A percentile compares a stretch with the other conserved stretches of the same genome.
Evolutionary conservation across 2,329 filamentous ascomycete genomes (phyloP).

Genomic region (Emmonsiellopsis sp.): DNA sequence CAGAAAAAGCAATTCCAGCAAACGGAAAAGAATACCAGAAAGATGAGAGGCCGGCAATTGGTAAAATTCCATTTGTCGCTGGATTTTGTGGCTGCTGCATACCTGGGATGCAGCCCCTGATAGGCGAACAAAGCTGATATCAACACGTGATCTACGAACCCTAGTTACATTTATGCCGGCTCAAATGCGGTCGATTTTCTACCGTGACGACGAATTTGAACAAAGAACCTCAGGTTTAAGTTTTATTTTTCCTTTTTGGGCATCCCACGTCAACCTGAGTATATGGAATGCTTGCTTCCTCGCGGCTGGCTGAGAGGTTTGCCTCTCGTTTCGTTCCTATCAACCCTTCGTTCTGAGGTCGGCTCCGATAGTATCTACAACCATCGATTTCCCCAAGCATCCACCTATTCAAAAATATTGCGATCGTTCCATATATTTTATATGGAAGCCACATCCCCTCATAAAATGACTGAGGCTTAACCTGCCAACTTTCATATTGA

Average conservation of each 20-base stretch:
- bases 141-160: neutral
- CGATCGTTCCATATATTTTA: neutral
- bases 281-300: neutral
- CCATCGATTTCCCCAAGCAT: neutral
- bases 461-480: neutral
- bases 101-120: neutral
- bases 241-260: neutral
- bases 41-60: neutral
- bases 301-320: neutral
- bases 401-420: neutral
- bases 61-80: neutral
- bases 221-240: neutral
- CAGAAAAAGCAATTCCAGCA: neutral
- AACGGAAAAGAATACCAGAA: neutral
- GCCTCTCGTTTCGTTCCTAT: too few relatives aligned
- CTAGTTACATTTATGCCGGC: neutral
- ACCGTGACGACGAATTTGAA: neutral
- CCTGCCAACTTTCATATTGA: conserved; percentile 1
- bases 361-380: neutral
- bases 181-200: neutral
- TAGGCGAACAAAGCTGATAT: neutral
- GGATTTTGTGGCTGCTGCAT: neutral
- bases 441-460: neutral
- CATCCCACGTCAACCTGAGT: neutral
- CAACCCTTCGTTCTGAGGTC: neutral